Base-by-base conservation (phyloP, 1,284 basidiomycete genomes). In the Entoloma clypeatum region DNA sequence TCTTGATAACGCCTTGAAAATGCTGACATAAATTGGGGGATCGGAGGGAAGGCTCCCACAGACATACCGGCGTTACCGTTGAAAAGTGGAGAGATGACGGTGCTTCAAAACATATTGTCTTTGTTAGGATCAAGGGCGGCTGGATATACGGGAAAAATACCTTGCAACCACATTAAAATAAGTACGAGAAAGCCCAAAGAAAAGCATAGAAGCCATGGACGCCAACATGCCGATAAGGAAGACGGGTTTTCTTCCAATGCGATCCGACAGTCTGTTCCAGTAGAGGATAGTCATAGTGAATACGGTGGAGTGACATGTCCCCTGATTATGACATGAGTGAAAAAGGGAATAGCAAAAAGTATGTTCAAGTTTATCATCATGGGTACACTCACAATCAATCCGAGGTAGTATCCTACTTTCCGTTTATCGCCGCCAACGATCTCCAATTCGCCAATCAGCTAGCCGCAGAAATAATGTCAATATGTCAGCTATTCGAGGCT, bases 401-500 rank as follows among this genome's bases (percentile, higher is more conserved):
- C 82, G 31, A 75, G 79, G 52, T 80, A 86, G 53, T 81, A 84
- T 5, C 78, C 81, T 10, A 78, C 71, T 59, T 74, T 79, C 35
- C 64, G 66, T 51, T 71, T 65, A 54, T 81, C 77, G 13, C 79
- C 79, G 5, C 67, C 70, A 3, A 74, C 76, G 25, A 81, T 69
- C 29, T 67, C 69, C 19, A 80, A 65, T 47, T 73, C 73, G 25
- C 70, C 64, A 29, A 83, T 62, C 31, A 81, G 70, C 77, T 82
- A 47, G 25, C 17, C 16, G 19, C 19, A 21, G 4, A 18, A 13
- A 27, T 8, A 39, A 37, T 11, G 2, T 25, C 19, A 17, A 21
- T 17, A 24, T 13, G 22, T 9, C 4, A n/a, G 5, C 7, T 5
- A 13, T 9, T 27, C 14, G 13, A 10, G 24, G 37, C 14, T 29